Conservation (phyloP, 345 rosid genomes). For the Eucalyptus cloeziana region DNA sequence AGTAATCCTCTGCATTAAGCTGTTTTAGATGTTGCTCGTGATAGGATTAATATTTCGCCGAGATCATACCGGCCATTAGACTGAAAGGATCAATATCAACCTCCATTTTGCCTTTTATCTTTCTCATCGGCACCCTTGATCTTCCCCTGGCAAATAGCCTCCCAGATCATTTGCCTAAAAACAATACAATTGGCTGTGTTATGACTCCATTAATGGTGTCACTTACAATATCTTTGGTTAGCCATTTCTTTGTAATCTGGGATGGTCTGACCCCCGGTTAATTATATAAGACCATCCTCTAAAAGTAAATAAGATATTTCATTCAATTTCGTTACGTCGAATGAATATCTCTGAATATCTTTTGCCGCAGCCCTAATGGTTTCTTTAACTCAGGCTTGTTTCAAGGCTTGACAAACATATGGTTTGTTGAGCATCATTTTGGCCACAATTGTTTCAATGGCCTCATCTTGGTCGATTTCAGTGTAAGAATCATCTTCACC, state of each 20-base stretch:
- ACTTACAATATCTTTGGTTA: background rate
- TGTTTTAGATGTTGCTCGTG: background rate
- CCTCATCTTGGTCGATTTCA: background rate
- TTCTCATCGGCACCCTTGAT: background rate
- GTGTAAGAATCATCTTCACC: background rate
- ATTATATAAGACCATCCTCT: background rate
- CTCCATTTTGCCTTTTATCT: background rate
- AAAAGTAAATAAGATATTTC: too few relatives aligned
- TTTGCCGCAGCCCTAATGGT: background rate
- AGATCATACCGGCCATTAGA: background rate
- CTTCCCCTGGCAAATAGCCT: background rate
- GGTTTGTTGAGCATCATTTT: background rate
- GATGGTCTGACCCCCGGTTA: background rate
- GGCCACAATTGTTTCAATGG: background rate
- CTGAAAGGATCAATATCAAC: background rate
- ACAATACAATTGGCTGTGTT: background rate
- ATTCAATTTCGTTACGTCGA: background rate
- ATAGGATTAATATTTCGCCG: background rate
- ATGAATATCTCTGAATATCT: background rate
- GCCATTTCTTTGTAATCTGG: background rate
- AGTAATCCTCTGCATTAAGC: background rate
- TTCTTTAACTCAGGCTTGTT: background rate
- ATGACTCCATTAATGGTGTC: background rate
- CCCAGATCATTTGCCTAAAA: background rate
- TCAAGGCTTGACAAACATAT: background rate